phyloP scores from a whole-genome alignment of 257 asterid genomes.

The Solanum piurae region DNA sequence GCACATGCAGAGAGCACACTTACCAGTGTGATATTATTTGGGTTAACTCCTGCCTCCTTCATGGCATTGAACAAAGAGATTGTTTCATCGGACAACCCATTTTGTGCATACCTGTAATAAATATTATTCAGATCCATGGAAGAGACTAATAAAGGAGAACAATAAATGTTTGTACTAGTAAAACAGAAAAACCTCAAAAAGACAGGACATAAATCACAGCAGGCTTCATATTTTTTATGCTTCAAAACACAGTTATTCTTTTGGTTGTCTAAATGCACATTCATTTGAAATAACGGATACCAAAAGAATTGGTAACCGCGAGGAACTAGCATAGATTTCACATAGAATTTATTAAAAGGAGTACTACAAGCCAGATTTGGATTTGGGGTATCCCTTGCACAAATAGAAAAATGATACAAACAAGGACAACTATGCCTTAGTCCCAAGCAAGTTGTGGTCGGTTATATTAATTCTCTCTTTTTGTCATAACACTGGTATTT shows the following conservation, averaged over 20 bases:
- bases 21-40: conserved; percentile 67
- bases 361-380: not conserved
- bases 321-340: not conserved
- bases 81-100: conserved; percentile 65
- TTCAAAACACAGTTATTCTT: not conserved
- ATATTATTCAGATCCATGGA: conserved; percentile 1
- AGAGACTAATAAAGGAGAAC: not conserved
- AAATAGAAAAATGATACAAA: not conserved
- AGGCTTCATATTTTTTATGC: not conserved
- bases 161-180: not conserved
- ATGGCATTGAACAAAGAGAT: conserved; percentile 50
- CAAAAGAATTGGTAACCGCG: not conserved
- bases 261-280: not conserved
- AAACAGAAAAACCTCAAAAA: not conserved
- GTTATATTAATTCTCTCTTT: not conserved
- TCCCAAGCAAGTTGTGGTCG: not conserved
- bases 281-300: not conserved
- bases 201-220: not conserved
- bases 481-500: not conserved
- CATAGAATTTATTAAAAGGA: not conserved
- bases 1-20: conserved; percentile 84
- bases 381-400: not conserved
- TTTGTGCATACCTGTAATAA: conserved; percentile 66
- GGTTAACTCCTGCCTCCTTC: conserved; percentile 52
- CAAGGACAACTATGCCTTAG: not conserved